Evolutionary conservation across 768 basidiomycete genomes (phyloP).

Genomic region (Boletus pseudo-olivaceus): DNA sequence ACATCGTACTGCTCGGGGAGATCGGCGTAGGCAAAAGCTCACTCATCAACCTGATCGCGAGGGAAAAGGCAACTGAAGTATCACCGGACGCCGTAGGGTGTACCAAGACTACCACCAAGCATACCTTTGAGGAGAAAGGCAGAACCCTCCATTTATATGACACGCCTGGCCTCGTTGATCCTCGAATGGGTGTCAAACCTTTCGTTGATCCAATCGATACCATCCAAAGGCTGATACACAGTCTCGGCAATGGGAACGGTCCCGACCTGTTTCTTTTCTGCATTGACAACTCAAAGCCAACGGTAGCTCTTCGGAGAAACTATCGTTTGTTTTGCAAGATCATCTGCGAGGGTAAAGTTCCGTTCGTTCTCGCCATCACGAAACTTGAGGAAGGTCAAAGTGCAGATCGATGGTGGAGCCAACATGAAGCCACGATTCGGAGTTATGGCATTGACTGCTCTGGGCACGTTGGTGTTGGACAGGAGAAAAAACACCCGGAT

Average conservation of each 20-base stretch:
- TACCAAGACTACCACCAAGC: conserved; percentile 27
- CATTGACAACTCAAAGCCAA: conserved; percentile 26
- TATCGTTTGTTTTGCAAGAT: conserved; percentile 27
- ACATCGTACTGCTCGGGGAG: conserved; percentile 37
- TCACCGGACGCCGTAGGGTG: conserved; percentile 33
- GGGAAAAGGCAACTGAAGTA: conserved; percentile 23
- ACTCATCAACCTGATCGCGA: conserved; percentile 38
- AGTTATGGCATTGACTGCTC: conserved; percentile 16
- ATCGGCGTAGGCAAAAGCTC: conserved; percentile 40
- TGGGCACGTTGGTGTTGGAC: conserved; percentile 34
- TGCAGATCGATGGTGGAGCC: conserved; percentile 36
- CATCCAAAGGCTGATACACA: conserved; percentile 30
- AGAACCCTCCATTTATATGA: conserved; percentile 29
- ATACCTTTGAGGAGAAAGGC: conserved; percentile 23
- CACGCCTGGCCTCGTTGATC: conserved; percentile 33
- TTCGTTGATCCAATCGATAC: conserved; percentile 24
- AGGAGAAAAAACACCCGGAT: conserved; percentile 19
- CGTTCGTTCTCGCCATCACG: conserved; percentile 30
- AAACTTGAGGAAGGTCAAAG: conserved; percentile 25
- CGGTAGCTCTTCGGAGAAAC: conserved; percentile 22
- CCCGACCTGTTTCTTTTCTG: conserved; percentile 32
- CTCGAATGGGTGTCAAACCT: conserved; percentile 13
- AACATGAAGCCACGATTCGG: conserved; percentile 17
- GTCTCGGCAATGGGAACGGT: conserved; percentile 26
- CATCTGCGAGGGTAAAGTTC: conserved; percentile 25